A percentile compares a stretch with the other conserved stretches of the same genome.
These are phyloP conservation scores for Polyporus arcularius DNA, from an alignment of 768 basidiomycete genomes.

Conservation along the genomic window DNA sequence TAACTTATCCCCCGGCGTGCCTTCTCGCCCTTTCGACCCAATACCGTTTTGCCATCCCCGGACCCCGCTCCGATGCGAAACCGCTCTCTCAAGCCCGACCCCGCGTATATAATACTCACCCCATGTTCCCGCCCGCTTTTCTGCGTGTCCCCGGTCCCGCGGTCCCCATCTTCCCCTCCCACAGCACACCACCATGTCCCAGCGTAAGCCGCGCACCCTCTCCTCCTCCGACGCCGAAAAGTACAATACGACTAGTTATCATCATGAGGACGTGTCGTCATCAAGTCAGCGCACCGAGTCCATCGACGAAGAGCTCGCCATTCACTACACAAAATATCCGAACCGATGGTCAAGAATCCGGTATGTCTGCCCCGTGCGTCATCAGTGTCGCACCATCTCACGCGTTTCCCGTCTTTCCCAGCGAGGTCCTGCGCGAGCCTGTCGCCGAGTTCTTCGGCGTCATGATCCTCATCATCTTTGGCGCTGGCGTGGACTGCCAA, in stretches of 20 bases:
- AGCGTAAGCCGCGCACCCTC: constrained; percentile 9
- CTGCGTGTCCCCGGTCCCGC: constrained; percentile 2
- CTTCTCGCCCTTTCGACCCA: too few relatives aligned
- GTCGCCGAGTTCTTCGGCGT: constrained; percentile 66
- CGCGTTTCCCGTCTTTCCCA: neutral
- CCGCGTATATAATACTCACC: neutral
- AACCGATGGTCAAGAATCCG: constrained; percentile 59
- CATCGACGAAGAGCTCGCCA: constrained; percentile 8
- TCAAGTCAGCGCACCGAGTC: neutral
- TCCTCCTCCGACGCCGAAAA: constrained; percentile 13
- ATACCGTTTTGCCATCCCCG: too few relatives aligned
- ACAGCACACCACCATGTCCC: constrained; percentile 11
- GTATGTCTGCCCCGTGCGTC: constrained; percentile 33
- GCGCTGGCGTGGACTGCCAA: constrained; percentile 59
- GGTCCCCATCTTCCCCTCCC: constrained; percentile 2
- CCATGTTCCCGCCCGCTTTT: neutral
- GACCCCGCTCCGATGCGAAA: neutral
- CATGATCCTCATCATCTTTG: constrained; percentile 60
- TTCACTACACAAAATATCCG: constrained; percentile 41
- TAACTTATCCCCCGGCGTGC: too few relatives aligned
- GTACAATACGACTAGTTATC: constrained; percentile 6
- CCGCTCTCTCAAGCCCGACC: neutral
- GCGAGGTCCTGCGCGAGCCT: constrained; percentile 51
- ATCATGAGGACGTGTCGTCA: constrained; percentile 7
- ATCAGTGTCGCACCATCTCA: neutral